Conservation (phyloP, 176 grass and related monocot genomes). For the Bromus sterilis region DNA sequence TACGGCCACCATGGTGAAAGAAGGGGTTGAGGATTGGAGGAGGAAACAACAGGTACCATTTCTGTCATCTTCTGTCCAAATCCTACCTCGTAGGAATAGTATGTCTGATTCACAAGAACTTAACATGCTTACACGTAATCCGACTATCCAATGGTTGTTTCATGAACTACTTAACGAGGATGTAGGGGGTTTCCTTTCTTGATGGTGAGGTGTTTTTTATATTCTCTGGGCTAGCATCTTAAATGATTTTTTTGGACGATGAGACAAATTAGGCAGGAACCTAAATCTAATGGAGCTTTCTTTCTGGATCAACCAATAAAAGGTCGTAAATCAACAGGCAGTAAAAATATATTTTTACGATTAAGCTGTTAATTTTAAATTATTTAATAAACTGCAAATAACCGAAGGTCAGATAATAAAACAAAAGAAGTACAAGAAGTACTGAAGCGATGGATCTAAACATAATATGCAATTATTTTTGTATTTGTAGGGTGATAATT, state of each 20-base stretch:
- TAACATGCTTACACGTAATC: neutral
- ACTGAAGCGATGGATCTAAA: neutral
- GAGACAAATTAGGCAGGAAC: neutral
- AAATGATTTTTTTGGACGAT: neutral
- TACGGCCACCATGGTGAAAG: constrained; percentile 83
- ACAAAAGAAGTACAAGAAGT: neutral
- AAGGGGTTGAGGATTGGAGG: constrained; percentile 89
- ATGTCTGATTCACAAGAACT: neutral
- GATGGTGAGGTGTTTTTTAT: neutral
- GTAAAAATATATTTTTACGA: neutral
- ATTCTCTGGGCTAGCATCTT: neutral
- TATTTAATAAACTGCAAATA: neutral
- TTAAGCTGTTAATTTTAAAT: neutral
- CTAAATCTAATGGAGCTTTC: neutral
- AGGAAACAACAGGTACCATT: constrained; percentile 76
- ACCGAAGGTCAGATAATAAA: neutral
- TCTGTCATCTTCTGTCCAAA: neutral
- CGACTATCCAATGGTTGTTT: neutral
- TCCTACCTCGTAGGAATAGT: neutral
- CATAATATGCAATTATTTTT: neutral
- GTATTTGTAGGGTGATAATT: neutral
- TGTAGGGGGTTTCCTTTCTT: neutral
- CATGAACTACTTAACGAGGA: neutral
- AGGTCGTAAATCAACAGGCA: neutral
- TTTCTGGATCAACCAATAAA: neutral